Evolutionary conservation across 2,329 filamentous ascomycete species (phyloP).

Genomic region (Simplicillium sp.): DNA sequence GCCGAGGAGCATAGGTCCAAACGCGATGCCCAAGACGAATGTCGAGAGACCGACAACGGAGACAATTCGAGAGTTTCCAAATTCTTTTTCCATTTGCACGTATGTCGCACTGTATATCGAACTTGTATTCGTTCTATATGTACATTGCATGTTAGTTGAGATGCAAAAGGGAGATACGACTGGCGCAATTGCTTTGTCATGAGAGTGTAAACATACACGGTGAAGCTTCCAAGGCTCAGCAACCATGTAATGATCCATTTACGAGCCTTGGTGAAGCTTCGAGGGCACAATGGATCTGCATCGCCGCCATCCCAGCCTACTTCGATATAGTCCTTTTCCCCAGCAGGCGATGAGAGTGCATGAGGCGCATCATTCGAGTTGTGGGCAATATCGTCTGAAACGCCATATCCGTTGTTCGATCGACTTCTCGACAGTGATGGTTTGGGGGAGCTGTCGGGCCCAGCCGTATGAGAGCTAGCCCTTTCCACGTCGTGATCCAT

Average conservation of each 20-base stretch:
- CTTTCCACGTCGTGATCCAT: conserved; percentile 17
- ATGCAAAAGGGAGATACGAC: neutral
- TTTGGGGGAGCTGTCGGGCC: conserved; percentile 1
- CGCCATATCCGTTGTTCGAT: conserved; percentile 36
- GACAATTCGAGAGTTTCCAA: conserved; percentile 59
- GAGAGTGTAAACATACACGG: conserved; percentile 56
- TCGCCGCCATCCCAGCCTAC: conserved; percentile 68
- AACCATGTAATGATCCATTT: conserved; percentile 77
- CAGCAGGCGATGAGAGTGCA: neutral
- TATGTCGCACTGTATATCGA: conserved; percentile 89
- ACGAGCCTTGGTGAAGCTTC: conserved; percentile 52
- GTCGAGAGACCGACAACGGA: conserved; percentile 73
- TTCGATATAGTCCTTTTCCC: conserved; percentile 44
- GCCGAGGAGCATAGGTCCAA: conserved; percentile 54
- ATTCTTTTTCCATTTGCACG: conserved; percentile 63
- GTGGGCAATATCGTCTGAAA: conserved; percentile 6
- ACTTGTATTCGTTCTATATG: conserved; percentile 65
- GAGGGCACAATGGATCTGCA: conserved; percentile 63
- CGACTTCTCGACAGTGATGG: conserved; percentile 18
- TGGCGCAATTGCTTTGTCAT: neutral
- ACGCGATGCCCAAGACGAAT: conserved; percentile 67
- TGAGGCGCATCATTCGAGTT: neutral
- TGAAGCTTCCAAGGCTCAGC: conserved; percentile 64
- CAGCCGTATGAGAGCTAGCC: conserved; percentile 8
- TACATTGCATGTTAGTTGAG: conserved; percentile 4